Evolutionary conservation across 129 eudicot species (phyloP).

Genomic region (Artemisia argyi): DNA sequence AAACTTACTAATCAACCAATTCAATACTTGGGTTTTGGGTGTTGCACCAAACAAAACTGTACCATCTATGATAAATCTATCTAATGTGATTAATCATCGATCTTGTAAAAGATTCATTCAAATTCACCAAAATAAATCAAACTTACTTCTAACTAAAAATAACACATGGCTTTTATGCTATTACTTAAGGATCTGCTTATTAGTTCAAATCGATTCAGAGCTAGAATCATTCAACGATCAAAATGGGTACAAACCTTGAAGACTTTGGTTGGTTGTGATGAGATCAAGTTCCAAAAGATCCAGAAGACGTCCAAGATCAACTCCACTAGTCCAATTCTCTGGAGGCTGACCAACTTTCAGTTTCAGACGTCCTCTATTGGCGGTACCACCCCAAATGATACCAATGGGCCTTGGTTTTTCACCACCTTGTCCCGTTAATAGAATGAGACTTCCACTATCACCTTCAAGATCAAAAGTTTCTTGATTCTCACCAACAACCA

Average conservation of each 20-base stretch:
- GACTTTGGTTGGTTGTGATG: constrained; percentile 56
- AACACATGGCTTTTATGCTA: too few relatives aligned
- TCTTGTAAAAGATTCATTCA: too few relatives aligned
- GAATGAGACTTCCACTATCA: constrained; percentile 89
- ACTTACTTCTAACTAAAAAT: too few relatives aligned
- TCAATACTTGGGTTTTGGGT: too few relatives aligned
- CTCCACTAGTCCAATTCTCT: constrained; percentile 86
- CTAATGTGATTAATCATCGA: too few relatives aligned
- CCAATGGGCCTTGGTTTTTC: constrained; percentile 83
- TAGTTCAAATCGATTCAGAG: neutral
- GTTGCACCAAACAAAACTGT: too few relatives aligned
- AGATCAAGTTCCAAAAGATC: constrained; percentile 88
- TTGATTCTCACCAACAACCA: constrained; percentile 83
- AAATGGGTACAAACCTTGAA: constrained; percentile 54
- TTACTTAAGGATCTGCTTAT: too few relatives aligned
- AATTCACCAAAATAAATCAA: too few relatives aligned
- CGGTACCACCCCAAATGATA: constrained; percentile 94
- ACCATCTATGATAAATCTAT: too few relatives aligned
- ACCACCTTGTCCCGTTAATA: constrained; percentile 55
- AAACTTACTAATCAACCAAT: too few relatives aligned
- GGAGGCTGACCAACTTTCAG: constrained; percentile 74
- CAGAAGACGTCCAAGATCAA: constrained; percentile 86
- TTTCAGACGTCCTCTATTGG: constrained; percentile 84
- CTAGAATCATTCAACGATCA: too few relatives aligned
- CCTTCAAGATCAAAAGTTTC: constrained; percentile 92